A percentile compares a stretch with the other conserved stretches of the same genome.
Conservation (phyloP, 2,329 filamentous ascomycete genomes). For the Calonectria montana region DNA sequence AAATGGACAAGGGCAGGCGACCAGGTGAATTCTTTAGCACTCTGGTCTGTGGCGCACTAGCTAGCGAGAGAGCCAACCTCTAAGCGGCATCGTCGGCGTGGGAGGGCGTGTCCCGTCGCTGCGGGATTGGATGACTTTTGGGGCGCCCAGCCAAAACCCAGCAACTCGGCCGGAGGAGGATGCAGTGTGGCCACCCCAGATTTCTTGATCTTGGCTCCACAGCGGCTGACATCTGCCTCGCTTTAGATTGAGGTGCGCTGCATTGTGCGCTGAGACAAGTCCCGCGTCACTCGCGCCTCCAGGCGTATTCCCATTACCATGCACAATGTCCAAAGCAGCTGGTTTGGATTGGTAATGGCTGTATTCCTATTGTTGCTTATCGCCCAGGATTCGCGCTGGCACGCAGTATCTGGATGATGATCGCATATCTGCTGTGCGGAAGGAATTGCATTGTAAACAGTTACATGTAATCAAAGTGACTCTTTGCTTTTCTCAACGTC, state of each 20-base stretch:
- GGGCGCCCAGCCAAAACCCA: constrained; percentile 18
- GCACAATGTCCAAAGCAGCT: constrained; percentile 29
- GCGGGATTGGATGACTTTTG: constrained; percentile 19
- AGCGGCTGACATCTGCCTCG: constrained; percentile 36
- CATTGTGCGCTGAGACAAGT: constrained; percentile 22
- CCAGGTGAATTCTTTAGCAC: background rate
- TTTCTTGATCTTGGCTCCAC: constrained; percentile 38
- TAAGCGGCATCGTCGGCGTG: background rate
- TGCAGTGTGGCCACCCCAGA: constrained; percentile 32
- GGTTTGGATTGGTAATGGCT: constrained; percentile 17
- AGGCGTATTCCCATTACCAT: constrained; percentile 28
- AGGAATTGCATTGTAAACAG: background rate
- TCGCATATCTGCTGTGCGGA: background rate
- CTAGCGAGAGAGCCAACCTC: constrained; percentile 11
- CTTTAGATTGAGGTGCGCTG: constrained; percentile 25
- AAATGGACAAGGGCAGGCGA: constrained; percentile 8
- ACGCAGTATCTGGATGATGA: background rate
- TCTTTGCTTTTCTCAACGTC: background rate
- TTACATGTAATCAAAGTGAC: constrained; percentile 22
- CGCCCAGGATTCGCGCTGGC: constrained; percentile 24
- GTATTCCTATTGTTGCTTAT: constrained; percentile 30
- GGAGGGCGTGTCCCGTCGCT: constrained; percentile 19
- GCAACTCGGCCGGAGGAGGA: constrained; percentile 31
- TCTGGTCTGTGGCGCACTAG: constrained; percentile 13
- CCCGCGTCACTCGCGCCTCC: constrained; percentile 35